Evolutionary conservation across 345 rosid genomes (phyloP), one percentile per base, ranked within the genome.

Genomic region (Lumnitzera littorea): DNA sequence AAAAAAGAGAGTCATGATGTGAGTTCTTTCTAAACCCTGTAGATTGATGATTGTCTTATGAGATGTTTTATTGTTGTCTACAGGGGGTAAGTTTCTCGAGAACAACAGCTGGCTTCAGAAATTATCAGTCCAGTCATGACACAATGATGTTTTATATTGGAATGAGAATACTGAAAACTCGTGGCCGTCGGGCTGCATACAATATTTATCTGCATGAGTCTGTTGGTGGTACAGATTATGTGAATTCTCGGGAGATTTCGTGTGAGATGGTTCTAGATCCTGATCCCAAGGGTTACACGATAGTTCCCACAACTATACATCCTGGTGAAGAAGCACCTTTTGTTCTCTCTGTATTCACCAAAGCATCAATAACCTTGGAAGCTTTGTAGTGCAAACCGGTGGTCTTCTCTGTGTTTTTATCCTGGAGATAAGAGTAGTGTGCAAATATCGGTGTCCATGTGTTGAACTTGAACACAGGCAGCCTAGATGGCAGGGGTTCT

Each of bases 281-380:
- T 71, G 99, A 95, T 77, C 99, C 98, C 13, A 95, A 87, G 77
- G 99, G 99, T 68, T 95, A 95, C 84, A 95, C 99, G 17, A 91
- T 95, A 46, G 97, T 95, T 64, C 99, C 99, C 17, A 95, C 98
- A 36, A 95, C 99, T 46, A 88, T 95, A 78, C 99, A 86, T 70
- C 98, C 99, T 4, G 97, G 96, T 64, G 98, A 95, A 81, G 99
- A 95, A 79, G 99, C 99, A 15, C 98, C 99, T 2, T 95, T 95
- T 78, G 96, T 95, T 55, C 88, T 95, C 64, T 95, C 96, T 17
- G 95, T 95, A 67, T 95, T 95, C 79, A 83, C 96, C 64, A 95
- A 95, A 77, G 91, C 97, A 53, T 84, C 95, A 12, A 57, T 84
- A 61, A 72, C 82, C 66, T 79, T 95, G 73, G 99, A 95, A 78